These are phyloP conservation scores for Crithidia brevicula DNA, from an alignment of 208 protist species.

Conservation along the genomic window DNA sequence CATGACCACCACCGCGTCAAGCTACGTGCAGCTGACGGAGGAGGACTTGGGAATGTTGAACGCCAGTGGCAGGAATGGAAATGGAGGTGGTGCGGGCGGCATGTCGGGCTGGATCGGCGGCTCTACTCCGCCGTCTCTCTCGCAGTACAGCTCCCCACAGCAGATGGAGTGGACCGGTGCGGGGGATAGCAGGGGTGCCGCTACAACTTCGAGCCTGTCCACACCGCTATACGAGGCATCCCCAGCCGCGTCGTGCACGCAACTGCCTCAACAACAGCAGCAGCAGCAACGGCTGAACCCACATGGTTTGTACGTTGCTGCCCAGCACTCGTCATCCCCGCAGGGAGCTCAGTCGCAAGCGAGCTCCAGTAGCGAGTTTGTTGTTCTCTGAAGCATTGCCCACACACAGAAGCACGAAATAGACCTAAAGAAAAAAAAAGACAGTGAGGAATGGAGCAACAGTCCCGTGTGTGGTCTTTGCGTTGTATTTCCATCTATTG, in stretches of 20 bases:
- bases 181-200: conserved; percentile 5
- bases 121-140: conserved; percentile 4
- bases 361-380: conserved; percentile 31
- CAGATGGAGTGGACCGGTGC: conserved; percentile 6
- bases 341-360: conserved; percentile 17
- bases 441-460: no score
- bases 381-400: conserved; percentile 11
- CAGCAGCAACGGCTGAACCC: conserved; percentile 14
- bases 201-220: neutral
- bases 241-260: neutral
- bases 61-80: conserved; percentile 5
- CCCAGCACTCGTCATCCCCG: neutral
- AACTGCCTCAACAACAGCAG: neutral
- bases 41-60: conserved; percentile 25
- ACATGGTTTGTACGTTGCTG: conserved; percentile 2
- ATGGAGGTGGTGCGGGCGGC: no score
- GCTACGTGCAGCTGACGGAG: conserved; percentile 33
- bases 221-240: conserved; percentile 17
- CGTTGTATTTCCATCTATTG: no score
- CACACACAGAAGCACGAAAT: neutral
- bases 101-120: neutral
- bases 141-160: neutral
- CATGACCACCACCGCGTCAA: conserved; percentile 19
- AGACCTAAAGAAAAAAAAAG: neutral
- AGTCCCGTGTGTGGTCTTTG: no score